Evolutionary conservation across 2,329 filamentous ascomycete genomes (phyloP).

Genomic region (Alternaria postmessia): DNA sequence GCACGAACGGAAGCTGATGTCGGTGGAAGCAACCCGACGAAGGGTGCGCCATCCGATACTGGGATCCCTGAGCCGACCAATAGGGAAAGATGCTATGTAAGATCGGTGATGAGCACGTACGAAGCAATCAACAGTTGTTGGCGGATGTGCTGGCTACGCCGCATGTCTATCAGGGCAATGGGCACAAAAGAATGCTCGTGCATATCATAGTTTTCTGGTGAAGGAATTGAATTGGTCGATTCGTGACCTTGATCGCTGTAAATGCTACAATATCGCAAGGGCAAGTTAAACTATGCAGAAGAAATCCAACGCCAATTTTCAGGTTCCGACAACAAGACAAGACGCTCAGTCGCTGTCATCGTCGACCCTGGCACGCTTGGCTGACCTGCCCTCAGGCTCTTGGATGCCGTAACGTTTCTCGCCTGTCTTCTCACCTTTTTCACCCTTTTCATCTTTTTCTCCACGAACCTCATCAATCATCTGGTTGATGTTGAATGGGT

Average conservation of each 20-base stretch:
- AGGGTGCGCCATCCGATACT: constrained; percentile 31
- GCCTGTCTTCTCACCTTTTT: constrained; percentile 62
- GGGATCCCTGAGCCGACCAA: constrained; percentile 12
- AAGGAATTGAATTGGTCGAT: neutral
- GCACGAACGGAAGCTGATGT: constrained; percentile 26
- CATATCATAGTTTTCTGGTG: neutral
- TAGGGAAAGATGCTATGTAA: neutral
- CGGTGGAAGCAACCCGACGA: constrained; percentile 12
- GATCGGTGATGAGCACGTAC: neutral
- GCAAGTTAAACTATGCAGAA: constrained; percentile 7
- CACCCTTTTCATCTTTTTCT: constrained; percentile 62
- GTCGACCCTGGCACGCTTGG: constrained; percentile 81
- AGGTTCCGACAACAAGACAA: neutral
- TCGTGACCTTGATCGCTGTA: constrained; percentile 3
- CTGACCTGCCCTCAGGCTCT: constrained; percentile 61
- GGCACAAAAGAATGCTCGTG: neutral
- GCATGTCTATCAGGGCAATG: neutral
- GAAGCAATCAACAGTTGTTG: neutral
- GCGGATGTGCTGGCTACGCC: neutral
- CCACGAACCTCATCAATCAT: constrained; percentile 83
- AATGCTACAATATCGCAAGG: constrained; percentile 9
- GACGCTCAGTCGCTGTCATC: constrained; percentile 63
- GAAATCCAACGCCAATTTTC: constrained; percentile 14
- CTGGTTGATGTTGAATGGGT: constrained; percentile 93
- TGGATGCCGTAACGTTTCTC: constrained; percentile 82